Evolutionary conservation across 2,329 filamentous ascomycete genomes (phyloP), one percentile per base, ranked within the genome.

Genomic region (Fusarium guadeloupense): DNA sequence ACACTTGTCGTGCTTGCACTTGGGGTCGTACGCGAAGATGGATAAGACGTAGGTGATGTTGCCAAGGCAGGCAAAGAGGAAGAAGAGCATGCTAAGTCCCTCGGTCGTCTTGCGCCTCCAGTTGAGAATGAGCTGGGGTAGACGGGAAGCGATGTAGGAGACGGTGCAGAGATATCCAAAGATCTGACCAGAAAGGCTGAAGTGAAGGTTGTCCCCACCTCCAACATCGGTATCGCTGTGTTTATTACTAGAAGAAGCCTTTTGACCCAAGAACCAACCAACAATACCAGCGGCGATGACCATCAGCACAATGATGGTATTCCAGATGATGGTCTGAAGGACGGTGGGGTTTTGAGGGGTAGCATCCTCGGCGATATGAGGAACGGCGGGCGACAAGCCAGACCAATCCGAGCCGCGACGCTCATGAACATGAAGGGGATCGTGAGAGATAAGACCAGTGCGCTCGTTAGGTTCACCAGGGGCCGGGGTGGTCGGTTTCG

Each of bases 31-130:
- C 1, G 93, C 93, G 62, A 98, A 83, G 67, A 99, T 98, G 31
- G 89, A 93, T 31, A 97, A 80, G 16, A 97, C 93, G 71, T 96
- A 98, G 0, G 93, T 97, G 64, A 97, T 76, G 74, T 99, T 99
- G 3, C 95, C 95, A 6, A 98, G 86, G 72, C 94, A 98, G 5
- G 95, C 95, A 74, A 99, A 98, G 19, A 98, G 81, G 79, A 98
- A 98, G 78, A 98, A 99, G 10, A 98, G 83, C 78, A 97, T 88
- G 64, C 91, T 94, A 17, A 99, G 89, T 4, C 95, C 95, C 51
- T 98, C 93, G 1, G 93, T 97, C 37, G 89, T 93, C 78, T 96
- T 96, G 61, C 95, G 89, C 17, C 91, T 87, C 79, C 92, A 96
- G 76, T 98, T 99, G 47, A 98, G 85, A 8, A 97, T 82, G 2